Evolutionary conservation across 331 rosid species (phyloP).

Genomic region (Cucumis variabilis): DNA sequence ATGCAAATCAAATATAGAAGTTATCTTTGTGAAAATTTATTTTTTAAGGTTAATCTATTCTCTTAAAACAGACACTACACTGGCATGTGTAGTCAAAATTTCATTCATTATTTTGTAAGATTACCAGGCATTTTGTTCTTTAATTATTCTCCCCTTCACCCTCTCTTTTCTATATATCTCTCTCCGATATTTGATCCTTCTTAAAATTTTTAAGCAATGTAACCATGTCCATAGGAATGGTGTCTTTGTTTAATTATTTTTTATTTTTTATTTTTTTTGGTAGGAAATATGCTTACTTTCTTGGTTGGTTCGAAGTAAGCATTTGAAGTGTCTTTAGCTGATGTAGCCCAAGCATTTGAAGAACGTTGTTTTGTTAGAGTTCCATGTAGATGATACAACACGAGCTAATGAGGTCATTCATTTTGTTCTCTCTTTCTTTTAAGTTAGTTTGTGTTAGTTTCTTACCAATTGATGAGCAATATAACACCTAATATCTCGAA

Average conservation of each 20-base stretch:
- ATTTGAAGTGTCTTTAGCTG: conserved; percentile 96
- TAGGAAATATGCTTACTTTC: conserved; percentile 92
- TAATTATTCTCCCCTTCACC: neutral
- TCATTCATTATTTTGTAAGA: neutral
- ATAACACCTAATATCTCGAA: neutral
- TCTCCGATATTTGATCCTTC: neutral
- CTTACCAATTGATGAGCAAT: conserved; percentile 10
- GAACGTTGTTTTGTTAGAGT: conserved; percentile 91
- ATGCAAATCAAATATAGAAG: neutral
- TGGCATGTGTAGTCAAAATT: neutral
- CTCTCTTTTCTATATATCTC: neutral
- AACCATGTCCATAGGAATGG: neutral
- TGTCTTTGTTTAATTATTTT: neutral
- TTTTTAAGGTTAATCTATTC: neutral
- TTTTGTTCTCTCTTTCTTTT: neutral
- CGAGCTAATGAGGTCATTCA: conserved; percentile 92
- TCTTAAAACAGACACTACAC: neutral
- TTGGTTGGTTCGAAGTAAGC: conserved; percentile 95
- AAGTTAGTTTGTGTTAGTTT: neutral
- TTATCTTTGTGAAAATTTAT: neutral
- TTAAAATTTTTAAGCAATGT: neutral
- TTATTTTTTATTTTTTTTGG: neutral
- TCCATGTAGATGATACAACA: conserved; percentile 96
- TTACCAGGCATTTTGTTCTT: too few relatives aligned
- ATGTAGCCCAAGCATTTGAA: conserved; percentile 94